Percentiles rank a stretch among this genome's conserved stretches.
Evolutionary conservation across 2,329 filamentous ascomycete genomes (phyloP).

Genomic region (Trichoderma koningii): DNA sequence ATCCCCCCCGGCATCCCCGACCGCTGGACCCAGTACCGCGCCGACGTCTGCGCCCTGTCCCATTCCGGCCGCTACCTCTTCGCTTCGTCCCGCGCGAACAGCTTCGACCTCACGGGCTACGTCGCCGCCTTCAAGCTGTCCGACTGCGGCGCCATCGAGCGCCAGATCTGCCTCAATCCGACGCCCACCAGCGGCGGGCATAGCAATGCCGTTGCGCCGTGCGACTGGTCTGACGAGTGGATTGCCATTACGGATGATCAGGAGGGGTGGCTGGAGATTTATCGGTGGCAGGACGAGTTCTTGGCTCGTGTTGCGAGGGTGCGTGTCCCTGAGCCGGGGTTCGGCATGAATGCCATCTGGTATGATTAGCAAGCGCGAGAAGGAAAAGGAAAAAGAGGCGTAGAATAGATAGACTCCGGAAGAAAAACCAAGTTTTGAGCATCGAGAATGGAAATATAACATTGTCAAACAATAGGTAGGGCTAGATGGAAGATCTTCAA

Average conservation of each 20-base stretch:
- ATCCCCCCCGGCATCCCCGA: constrained; percentile 70
- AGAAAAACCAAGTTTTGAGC: no score
- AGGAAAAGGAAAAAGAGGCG: neutral
- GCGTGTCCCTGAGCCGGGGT: constrained; percentile 81
- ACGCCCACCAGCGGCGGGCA: constrained; percentile 87
- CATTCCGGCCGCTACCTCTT: constrained; percentile 74
- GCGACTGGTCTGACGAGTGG: constrained; percentile 85
- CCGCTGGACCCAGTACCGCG: constrained; percentile 69
- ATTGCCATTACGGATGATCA: constrained; percentile 88
- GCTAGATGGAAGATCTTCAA: neutral
- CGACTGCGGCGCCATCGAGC: constrained; percentile 69
- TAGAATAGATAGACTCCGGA: neutral
- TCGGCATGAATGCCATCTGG: constrained; percentile 97
- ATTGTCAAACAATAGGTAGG: neutral
- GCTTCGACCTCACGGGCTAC: constrained; percentile 75
- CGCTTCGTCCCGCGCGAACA: constrained; percentile 79
- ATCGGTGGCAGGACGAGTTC: constrained; percentile 82
- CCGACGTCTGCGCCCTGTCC: constrained; percentile 78
- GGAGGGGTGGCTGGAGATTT: constrained; percentile 84
- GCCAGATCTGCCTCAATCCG: constrained; percentile 77
- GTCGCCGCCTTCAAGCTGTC: constrained; percentile 76
- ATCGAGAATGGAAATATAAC: neutral
- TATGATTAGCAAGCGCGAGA: constrained; percentile 58
- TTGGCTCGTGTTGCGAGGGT: constrained; percentile 74
- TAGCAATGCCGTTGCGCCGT: constrained; percentile 83